Base-by-base conservation (phyloP, 495 filamentous ascomycete species). In the Lindgomyces ingoldianus region DNA sequence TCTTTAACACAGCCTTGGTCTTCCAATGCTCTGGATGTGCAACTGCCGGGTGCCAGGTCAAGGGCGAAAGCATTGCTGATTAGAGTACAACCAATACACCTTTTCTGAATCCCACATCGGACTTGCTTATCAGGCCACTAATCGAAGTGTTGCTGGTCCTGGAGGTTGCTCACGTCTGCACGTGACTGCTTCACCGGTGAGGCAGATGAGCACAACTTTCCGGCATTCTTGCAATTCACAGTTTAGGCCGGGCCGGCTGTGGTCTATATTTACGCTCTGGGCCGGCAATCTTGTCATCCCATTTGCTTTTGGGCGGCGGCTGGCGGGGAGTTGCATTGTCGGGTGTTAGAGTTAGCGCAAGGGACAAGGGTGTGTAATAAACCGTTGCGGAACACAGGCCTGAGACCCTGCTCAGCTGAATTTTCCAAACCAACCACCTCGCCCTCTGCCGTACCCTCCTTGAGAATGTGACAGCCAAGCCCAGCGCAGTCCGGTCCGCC, bases 381-480 rank as follows among this genome's bases (percentile, higher is more conserved):
- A 60, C 57, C 26, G 45, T 30, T 11, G 57, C 45, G 44, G 25
- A 11, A 55, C 29, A 41, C n/a, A 16, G 4, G 30, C 22, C 51
- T 55, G 51, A 12, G 24, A 42, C 36, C 58, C 22, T 61, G 47
- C 36, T 21, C 11, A 52, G 60, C 60, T 63, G 51, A 57, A 45
- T 53, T 44, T 6, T 47, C 49, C 56, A 64, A 41, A 6, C 62
- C 48, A 65, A 54, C 62, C 62, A 60, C 27, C 33, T 19, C 41
- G 18, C 2, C 33, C 48, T 48, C 36, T 60, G 25, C 53, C 33
- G 18, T 57, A 53, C 53, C 12, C n/a, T 11, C 26, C n/a, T 39
- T 47, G 14, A 48, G 36, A 65, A 60, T 60, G 62, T 65, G 47
- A 21, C 62, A 60, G 62, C 62, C 62, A 60, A 65, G 62, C 19